Percentiles rank a stretch among this genome's conserved stretches.
Evolutionary conservation across 1,139 yeast species (phyloP).

Genomic region (Pichia sp.): DNA sequence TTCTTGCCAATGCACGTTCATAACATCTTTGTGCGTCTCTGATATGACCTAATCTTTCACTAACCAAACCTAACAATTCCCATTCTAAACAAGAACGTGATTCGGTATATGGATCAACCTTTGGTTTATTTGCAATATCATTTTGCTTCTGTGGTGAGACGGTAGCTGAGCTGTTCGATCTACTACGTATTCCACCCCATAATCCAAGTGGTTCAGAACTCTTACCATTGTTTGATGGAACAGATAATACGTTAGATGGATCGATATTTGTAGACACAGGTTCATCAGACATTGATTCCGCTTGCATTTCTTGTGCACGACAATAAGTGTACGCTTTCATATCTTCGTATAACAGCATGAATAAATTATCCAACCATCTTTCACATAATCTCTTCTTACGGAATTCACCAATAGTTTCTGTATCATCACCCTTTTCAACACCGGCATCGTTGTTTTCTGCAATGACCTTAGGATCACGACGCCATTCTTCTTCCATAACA

Average conservation of each 20-base stretch:
- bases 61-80: conserved; percentile 56
- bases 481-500: conserved; percentile 62
- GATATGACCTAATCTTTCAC: conserved; percentile 52
- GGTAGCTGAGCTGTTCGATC: background rate
- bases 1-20: conserved; percentile 53
- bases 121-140: conserved; percentile 28
- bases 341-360: conserved; percentile 60
- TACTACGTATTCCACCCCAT: conserved; percentile 12
- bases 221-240: background rate
- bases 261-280: background rate
- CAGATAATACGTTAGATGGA: background rate
- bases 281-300: conserved; percentile 15
- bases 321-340: conserved; percentile 56
- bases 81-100: conserved; percentile 50
- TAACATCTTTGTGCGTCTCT: conserved; percentile 62
- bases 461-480: background rate
- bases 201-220: conserved; percentile 9
- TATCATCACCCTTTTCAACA: background rate
- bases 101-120: conserved; percentile 26
- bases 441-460: background rate
- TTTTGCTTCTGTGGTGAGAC: background rate
- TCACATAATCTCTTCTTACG: conserved; percentile 54
- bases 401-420: conserved; percentile 5
- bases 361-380: conserved; percentile 61
- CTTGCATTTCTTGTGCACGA: conserved; percentile 47